Evolutionary conservation across 2,329 filamentous ascomycete species (phyloP).

Genomic region (Hymenoscyphus fructigenus): DNA sequence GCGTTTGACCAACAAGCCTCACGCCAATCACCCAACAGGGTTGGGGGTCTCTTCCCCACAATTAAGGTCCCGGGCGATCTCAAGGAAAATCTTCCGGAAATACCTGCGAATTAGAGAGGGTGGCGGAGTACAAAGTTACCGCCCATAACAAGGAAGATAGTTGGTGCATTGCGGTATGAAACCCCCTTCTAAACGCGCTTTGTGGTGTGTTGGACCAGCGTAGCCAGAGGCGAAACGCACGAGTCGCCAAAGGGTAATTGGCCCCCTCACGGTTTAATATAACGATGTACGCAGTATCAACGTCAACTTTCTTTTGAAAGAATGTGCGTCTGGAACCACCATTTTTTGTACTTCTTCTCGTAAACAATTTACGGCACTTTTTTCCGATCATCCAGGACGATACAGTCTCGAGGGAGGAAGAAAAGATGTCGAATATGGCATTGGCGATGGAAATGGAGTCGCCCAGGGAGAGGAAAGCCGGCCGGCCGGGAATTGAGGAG

Average conservation of each 20-base stretch:
- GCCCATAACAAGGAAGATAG: neutral
- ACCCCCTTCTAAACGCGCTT: slow-evolving; percentile 2
- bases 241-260: neutral
- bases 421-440: neutral
- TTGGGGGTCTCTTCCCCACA: neutral
- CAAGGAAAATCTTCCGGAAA: neutral
- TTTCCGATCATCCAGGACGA: neutral
- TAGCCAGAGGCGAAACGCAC: slow-evolving; percentile 1
- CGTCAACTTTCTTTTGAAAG: neutral
- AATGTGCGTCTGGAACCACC: slow-evolving; percentile 2
- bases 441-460: slow-evolving; percentile 3
- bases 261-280: neutral
- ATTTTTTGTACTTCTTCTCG: neutral
- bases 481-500: slow-evolving; percentile 12
- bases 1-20: neutral
- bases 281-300: neutral
- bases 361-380: neutral
- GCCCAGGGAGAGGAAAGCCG: neutral
- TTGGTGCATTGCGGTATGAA: neutral
- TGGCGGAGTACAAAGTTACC: neutral
- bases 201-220: neutral
- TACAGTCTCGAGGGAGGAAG: neutral
- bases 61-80: neutral
- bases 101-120: neutral
- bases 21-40: neutral